These are phyloP conservation scores for Gossypium mustelinum DNA, from an alignment of 345 rosid species.

Conservation along the genomic window DNA sequence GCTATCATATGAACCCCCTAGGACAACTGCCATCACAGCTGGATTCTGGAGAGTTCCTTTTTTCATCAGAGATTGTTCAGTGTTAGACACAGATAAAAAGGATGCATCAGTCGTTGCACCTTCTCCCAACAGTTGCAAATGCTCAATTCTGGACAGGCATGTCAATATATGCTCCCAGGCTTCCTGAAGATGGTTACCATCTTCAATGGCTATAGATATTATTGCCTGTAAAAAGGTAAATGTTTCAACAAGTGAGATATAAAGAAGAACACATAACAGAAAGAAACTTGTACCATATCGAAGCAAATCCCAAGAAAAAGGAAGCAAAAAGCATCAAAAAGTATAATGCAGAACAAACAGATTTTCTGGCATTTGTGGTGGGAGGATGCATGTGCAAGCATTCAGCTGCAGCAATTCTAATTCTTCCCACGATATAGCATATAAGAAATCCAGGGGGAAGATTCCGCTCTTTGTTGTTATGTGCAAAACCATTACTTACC, in stretches of 20 bases:
- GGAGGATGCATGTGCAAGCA: conserved; percentile 9
- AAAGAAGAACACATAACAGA: conserved; percentile 10
- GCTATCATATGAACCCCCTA: conserved; percentile 97
- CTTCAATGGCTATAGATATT: conserved; percentile 89
- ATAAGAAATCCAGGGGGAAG: conserved; percentile 1
- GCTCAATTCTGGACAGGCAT: conserved; percentile 96
- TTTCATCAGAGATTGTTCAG: conserved; percentile 72
- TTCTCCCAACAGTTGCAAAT: conserved; percentile 93
- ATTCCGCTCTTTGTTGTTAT: neutral
- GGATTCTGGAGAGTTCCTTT: conserved; percentile 91
- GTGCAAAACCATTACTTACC: conserved; percentile 41
- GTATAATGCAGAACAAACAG: neutral
- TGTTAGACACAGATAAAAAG: conserved; percentile 59
- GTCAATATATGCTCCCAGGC: conserved; percentile 96
- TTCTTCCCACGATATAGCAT: conserved; percentile 6
- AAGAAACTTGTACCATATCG: neutral
- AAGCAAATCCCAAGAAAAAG: neutral
- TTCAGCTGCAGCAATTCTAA: conserved; percentile 13
- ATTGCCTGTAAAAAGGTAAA: conserved; percentile 59
- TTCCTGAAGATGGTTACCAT: conserved; percentile 91
- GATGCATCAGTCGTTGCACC: conserved; percentile 93
- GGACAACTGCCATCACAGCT: conserved; percentile 93
- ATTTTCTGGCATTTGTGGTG: neutral
- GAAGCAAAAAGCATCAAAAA: conserved; percentile 4
- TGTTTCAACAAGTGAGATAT: neutral